Percentiles rank a stretch among this genome's conserved stretches.
Evolutionary conservation across 139 green algal species (phyloP).

Genomic region (Dunaliella sp.): DNA sequence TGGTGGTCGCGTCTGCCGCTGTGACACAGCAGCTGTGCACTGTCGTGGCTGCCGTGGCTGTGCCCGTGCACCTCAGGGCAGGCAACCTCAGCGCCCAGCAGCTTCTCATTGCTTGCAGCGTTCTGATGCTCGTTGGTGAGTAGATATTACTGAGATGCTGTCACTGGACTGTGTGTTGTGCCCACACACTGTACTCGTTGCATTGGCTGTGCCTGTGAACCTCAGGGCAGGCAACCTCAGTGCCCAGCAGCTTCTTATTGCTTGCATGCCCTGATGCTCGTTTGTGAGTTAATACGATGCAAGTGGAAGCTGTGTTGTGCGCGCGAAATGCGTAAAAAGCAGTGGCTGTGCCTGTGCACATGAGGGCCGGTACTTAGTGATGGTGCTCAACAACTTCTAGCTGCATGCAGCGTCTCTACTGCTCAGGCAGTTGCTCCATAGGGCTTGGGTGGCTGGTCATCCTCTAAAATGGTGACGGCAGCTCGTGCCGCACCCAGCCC

Average conservation of each 20-base stretch:
- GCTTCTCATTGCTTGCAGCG: neutral
- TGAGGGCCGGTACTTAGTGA: slow-evolving; percentile 12
- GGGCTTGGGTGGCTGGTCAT: too few species aligned
- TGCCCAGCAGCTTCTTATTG: neutral
- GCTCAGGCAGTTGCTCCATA: too few species aligned
- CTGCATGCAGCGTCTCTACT: too few species aligned
- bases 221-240: slow-evolving; percentile 10
- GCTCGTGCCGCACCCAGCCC: too few species aligned
- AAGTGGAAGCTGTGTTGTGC: too few species aligned
- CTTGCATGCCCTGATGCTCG: neutral
- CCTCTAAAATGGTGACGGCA: too few species aligned
- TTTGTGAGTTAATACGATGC: too few species aligned
- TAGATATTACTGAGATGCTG: too few species aligned
- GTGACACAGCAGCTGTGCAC: slow-evolving; percentile 76
- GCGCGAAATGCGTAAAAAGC: slow-evolving; percentile 48
- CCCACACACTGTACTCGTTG: slow-evolving; percentile 46
- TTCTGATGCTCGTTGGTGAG: slow-evolving; percentile 15
- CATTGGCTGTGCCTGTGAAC: slow-evolving; percentile 49
- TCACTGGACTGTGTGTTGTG: too few species aligned
- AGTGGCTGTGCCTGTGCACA: slow-evolving; percentile 47
- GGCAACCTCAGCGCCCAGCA: neutral
- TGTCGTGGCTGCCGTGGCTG: slow-evolving; percentile 42
- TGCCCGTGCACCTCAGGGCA: slow-evolving; percentile 43
- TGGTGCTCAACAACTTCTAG: too few species aligned
- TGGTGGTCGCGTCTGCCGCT: slow-evolving; percentile 61